phyloP scores from a whole-genome alignment of 23 red algal species.

The Gracilariopsis chorda region DNA sequence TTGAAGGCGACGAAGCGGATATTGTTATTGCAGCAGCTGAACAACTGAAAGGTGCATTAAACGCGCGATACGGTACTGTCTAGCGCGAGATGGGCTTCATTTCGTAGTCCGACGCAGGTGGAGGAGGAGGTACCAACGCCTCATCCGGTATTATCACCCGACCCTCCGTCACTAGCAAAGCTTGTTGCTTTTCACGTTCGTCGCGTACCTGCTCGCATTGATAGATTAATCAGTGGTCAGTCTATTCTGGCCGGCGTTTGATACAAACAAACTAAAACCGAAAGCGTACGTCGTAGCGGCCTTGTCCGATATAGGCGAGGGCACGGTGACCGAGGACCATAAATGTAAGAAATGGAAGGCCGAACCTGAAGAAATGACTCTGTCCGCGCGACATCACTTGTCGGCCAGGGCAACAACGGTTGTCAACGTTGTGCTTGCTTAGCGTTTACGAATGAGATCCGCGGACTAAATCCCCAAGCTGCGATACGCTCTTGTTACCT shows the following conservation, averaged over 20 bases:
- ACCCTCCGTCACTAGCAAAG: not conserved
- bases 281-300: conserved; percentile 41
- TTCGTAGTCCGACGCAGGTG: conserved; percentile 28
- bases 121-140: not conserved
- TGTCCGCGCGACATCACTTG: no score
- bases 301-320: conserved; percentile 24
- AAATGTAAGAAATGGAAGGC: conserved; percentile 54
- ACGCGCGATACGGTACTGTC: not conserved
- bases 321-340: conserved; percentile 41
- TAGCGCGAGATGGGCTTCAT: conserved; percentile 22
- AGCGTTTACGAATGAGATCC: no score
- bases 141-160: conserved; percentile 28
- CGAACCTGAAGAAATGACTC: conserved; percentile 18
- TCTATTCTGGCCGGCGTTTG: no score
- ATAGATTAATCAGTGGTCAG: not conserved
- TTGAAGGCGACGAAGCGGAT: conserved; percentile 36
- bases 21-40: conserved; percentile 6
- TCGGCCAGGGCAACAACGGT: no score
- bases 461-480: no score
- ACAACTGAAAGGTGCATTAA: not conserved
- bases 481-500: no score
- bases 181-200: conserved; percentile 16
- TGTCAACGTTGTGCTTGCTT: no score
- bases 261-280: no score
- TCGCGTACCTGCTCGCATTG: not conserved